A percentile compares a stretch with the other conserved stretches of the same genome.
Conservation (phyloP, 108 stramenopile genomes). For the Schizochytrium sp. region DNA sequence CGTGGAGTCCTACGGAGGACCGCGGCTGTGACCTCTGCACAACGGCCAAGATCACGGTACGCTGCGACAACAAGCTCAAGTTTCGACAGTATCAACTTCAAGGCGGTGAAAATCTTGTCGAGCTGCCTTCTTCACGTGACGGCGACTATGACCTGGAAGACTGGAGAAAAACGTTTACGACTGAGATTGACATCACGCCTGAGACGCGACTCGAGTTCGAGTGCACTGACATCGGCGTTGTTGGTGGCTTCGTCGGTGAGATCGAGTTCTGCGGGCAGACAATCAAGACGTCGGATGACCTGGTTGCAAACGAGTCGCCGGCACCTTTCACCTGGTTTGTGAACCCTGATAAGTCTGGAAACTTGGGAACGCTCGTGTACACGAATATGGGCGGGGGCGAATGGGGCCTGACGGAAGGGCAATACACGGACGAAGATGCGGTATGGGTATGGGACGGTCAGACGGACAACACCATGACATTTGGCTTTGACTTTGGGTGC, state of each 20-base stretch:
- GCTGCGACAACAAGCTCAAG: background rate
- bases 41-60: background rate
- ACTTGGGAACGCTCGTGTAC: background rate
- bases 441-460: background rate
- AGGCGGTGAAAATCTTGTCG: background rate
- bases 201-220: background rate
- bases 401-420: background rate
- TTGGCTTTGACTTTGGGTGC: background rate
- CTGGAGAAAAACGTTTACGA: background rate
- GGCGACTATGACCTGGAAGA: background rate
- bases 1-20: background rate
- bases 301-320: background rate
- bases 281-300: background rate
- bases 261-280: background rate
- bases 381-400: background rate
- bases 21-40: background rate
- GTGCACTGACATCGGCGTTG: background rate
- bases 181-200: background rate
- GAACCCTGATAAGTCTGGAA: background rate
- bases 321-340: background rate
- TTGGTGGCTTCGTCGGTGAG: background rate
- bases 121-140: background rate
- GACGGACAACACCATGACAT: background rate
- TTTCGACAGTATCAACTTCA: background rate
- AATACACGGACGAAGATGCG: background rate